Percentiles rank a stretch among this genome's conserved stretches.
Evolutionary conservation across 805 yeast species (phyloP).

Genomic region (Starmera pachycereana): DNA sequence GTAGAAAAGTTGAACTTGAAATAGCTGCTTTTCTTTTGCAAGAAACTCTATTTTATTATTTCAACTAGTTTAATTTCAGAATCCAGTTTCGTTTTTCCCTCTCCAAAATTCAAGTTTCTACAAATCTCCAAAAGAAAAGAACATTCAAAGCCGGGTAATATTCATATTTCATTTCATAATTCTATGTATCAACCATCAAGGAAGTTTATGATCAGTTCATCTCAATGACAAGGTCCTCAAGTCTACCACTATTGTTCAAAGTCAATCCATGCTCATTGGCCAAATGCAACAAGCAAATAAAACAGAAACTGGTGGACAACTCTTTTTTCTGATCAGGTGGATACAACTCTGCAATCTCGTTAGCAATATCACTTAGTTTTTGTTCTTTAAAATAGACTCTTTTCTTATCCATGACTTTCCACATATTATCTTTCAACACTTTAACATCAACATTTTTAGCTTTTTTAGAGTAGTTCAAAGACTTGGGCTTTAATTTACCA

Average conservation of each 20-base stretch:
- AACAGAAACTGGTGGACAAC: slow-evolving; percentile 68
- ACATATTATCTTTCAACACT: slow-evolving; percentile 60
- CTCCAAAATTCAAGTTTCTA: too few species aligned
- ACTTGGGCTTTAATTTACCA: slow-evolving; percentile 26
- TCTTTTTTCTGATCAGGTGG: slow-evolving; percentile 43
- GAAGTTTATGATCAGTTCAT: too few species aligned
- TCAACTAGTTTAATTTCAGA: too few species aligned
- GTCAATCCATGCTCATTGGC: slow-evolving; percentile 71
- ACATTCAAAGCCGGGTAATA: too few species aligned
- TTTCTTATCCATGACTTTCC: slow-evolving; percentile 40
- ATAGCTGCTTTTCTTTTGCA: too few species aligned
- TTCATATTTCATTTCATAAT: too few species aligned
- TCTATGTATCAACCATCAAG: too few species aligned
- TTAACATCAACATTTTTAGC: slow-evolving; percentile 77
- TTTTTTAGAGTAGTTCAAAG: slow-evolving; percentile 52
- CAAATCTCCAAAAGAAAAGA: too few species aligned
- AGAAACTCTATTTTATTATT: too few species aligned
- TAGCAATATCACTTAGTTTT: slow-evolving; percentile 34
- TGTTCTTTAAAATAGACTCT: slow-evolving; percentile 5
- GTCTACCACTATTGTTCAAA: slow-evolving; percentile 32
- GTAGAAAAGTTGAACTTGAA: too few species aligned
- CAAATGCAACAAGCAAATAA: slow-evolving; percentile 65
- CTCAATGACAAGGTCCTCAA: too few species aligned
- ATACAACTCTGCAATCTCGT: slow-evolving; percentile 37
- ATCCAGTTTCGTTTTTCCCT: too few species aligned